These are phyloP conservation scores for Tricholoma bakamatsutake DNA, from an alignment of 768 basidiomycete species.

Conservation along the genomic window DNA sequence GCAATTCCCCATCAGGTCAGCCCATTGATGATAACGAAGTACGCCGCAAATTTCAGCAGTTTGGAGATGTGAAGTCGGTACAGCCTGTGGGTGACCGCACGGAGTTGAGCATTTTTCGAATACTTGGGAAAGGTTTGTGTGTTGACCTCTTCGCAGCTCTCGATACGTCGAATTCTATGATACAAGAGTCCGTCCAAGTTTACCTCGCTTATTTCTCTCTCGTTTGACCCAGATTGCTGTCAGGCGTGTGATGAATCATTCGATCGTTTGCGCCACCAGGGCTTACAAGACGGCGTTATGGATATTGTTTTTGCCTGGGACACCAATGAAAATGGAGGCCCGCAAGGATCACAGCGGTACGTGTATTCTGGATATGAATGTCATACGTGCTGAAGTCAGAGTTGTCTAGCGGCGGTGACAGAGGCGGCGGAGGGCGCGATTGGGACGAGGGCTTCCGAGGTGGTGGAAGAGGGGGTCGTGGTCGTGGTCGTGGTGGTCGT, in stretches of 20 bases:
- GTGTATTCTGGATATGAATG: slow-evolving; percentile 2
- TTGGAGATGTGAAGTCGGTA: slow-evolving; percentile 86
- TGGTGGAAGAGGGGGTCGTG: slow-evolving; percentile 34
- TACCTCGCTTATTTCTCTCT: not conserved
- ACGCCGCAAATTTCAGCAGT: slow-evolving; percentile 78
- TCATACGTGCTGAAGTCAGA: not conserved
- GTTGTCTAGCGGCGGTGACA: slow-evolving; percentile 25
- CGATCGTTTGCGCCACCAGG: slow-evolving; percentile 76
- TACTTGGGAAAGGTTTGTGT: not conserved
- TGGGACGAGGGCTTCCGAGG: slow-evolving; percentile 31
- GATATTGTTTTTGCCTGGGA: slow-evolving; percentile 89
- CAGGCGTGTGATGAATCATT: slow-evolving; percentile 76
- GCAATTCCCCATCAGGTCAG: slow-evolving; percentile 60
- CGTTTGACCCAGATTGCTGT: slow-evolving; percentile 2
- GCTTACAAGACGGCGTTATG: slow-evolving; percentile 81
- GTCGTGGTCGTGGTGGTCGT: slow-evolving; percentile 35
- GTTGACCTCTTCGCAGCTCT: slow-evolving; percentile 44
- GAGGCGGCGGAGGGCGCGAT: slow-evolving; percentile 26
- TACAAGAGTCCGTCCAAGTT: slow-evolving; percentile 51
- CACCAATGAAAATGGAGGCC: slow-evolving; percentile 48
- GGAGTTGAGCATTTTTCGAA: slow-evolving; percentile 38
- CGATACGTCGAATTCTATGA: slow-evolving; percentile 92
- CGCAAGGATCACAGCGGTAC: slow-evolving; percentile 19
- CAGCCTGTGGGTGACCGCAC: slow-evolving; percentile 55
- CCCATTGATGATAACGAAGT: slow-evolving; percentile 82